Conservation (phyloP, 75 land plant genomes). For the Ceratopteris richardii region DNA sequence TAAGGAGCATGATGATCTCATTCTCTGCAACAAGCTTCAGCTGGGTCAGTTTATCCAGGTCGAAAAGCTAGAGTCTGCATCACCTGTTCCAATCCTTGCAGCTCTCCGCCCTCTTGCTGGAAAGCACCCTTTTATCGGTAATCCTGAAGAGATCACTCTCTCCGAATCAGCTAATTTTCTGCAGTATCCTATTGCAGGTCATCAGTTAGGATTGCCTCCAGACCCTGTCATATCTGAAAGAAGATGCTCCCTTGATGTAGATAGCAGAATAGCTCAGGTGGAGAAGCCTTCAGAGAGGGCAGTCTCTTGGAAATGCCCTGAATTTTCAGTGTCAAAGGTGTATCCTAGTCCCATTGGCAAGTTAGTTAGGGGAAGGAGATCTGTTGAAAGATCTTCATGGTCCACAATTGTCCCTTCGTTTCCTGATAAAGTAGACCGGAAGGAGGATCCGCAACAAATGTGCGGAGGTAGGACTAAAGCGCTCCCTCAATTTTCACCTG, state of each 20-base stretch:
- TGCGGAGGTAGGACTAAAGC: not conserved
- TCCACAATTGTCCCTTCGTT: not conserved
- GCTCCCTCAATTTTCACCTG: constrained; percentile 2
- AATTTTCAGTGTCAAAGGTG: not conserved
- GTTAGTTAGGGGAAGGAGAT: not conserved
- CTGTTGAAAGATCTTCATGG: constrained; percentile 2
- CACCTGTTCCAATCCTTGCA: constrained; percentile 46
- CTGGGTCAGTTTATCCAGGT: constrained; percentile 84
- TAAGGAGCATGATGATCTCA: constrained; percentile 58
- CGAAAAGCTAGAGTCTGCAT: constrained; percentile 55
- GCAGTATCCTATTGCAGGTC: too few species aligned
- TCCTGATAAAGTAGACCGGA: too few species aligned
- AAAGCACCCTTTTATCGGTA: constrained; percentile 59
- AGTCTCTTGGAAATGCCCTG: constrained; percentile 2
- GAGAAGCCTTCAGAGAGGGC: not conserved
- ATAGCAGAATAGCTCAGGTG: not conserved
- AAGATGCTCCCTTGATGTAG: not conserved
- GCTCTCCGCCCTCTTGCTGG: constrained; percentile 68
- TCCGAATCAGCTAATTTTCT: not conserved
- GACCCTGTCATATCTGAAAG: not conserved
- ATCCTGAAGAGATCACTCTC: constrained; percentile 41
- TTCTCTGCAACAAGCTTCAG: constrained; percentile 74
- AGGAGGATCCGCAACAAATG: too few species aligned
- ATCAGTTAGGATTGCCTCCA: not conserved
- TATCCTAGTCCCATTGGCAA: not conserved